A percentile compares a stretch with the other conserved stretches of the same genome.
Conservation (phyloP, 495 filamentous ascomycete genomes). For the Pseudomonodictys pantanalensis region DNA sequence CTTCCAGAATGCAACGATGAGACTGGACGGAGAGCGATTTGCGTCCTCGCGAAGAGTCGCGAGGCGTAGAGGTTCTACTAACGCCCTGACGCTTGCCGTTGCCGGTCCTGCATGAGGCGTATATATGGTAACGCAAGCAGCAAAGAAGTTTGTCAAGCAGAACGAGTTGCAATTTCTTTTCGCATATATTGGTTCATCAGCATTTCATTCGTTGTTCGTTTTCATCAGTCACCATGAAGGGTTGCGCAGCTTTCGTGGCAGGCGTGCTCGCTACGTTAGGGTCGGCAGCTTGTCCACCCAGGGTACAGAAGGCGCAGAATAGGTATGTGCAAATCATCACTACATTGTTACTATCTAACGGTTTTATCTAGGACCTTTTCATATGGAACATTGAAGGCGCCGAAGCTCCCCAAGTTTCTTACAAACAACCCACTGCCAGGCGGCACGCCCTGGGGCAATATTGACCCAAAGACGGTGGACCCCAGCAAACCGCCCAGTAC, state of each 20-base stretch:
- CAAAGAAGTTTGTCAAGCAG: background rate
- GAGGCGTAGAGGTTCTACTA: background rate
- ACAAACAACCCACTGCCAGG: slow-evolving; percentile 31
- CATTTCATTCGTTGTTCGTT: background rate
- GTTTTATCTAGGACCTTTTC: background rate
- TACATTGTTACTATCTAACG: background rate
- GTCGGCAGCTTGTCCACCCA: background rate
- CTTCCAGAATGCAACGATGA: no score
- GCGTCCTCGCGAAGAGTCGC: background rate
- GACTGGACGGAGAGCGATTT: background rate
- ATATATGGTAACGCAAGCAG: background rate
- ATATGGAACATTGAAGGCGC: slow-evolving; percentile 3
- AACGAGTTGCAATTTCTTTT: background rate
- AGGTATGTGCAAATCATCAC: background rate
- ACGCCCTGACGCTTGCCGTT: background rate
- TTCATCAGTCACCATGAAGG: slow-evolving; percentile 4
- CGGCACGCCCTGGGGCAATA: slow-evolving; percentile 31
- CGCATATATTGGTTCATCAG: background rate
- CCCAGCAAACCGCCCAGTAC: slow-evolving; percentile 39
- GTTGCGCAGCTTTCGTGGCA: background rate
- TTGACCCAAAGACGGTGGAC: slow-evolving; percentile 23
- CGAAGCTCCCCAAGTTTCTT: slow-evolving; percentile 12
- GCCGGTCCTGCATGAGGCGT: background rate
- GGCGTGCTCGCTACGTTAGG: background rate
- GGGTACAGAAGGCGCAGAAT: background rate